phyloP scores from a whole-genome alignment of 2,329 filamentous ascomycete genomes.

The Ciborinia camelliae region DNA sequence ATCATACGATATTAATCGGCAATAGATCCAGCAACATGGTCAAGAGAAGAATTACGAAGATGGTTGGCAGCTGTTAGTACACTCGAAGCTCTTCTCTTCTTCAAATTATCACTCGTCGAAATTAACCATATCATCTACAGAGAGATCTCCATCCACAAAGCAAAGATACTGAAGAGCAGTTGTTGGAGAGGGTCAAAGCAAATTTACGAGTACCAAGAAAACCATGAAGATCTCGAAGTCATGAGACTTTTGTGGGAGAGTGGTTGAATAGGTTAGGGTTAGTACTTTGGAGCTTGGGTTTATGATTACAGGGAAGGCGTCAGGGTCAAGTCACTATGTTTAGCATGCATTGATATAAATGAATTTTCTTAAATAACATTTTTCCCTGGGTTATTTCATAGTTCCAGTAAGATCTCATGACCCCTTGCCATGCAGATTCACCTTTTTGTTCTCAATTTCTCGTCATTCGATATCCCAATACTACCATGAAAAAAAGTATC shows the following conservation, averaged over 20 bases:
- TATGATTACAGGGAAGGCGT: neutral
- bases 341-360: slow-evolving; percentile 7
- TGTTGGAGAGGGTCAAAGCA: slow-evolving; percentile 65
- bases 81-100: neutral
- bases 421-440: neutral
- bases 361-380: neutral
- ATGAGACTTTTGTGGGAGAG: neutral
- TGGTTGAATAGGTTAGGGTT: neutral
- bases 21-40: slow-evolving; percentile 68
- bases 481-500: neutral
- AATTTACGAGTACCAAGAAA: slow-evolving; percentile 53
- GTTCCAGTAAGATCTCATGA: neutral
- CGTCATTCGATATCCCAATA: neutral
- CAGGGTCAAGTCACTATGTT: neutral
- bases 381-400: neutral
- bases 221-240: neutral
- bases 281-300: neutral
- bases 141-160: slow-evolving; percentile 59
- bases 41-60: slow-evolving; percentile 69
- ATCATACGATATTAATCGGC: neutral
- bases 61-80: slow-evolving; percentile 76
- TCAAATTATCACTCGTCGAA: neutral
- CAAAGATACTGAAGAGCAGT: slow-evolving; percentile 57
- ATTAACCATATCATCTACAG: slow-evolving; percentile 41
- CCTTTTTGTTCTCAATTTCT: neutral